Percentiles rank a stretch among this genome's conserved stretches.
Conservation (phyloP, 2,329 filamentous ascomycete species). For the Coniochaeta ligniaria region DNA sequence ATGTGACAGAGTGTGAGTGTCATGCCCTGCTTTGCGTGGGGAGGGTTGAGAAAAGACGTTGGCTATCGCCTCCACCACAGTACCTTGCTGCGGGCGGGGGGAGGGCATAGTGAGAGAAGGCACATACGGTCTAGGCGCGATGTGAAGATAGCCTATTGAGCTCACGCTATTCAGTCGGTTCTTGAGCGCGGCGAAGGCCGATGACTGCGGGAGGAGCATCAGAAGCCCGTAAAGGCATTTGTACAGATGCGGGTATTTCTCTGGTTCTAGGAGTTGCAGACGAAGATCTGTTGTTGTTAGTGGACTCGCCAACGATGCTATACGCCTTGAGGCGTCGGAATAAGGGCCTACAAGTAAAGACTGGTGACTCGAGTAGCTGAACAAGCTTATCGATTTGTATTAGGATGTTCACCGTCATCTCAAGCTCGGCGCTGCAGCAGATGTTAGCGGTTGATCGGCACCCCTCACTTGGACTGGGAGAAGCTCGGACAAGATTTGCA, state of each 20-base stretch:
- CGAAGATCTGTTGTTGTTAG: slow-evolving; percentile 64
- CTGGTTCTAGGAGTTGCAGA: slow-evolving; percentile 89
- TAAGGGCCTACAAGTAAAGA: slow-evolving; percentile 78
- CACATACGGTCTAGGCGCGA: slow-evolving; percentile 69
- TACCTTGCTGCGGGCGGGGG: slow-evolving; percentile 19
- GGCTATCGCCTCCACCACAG: slow-evolving; percentile 23
- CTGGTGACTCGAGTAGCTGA: slow-evolving; percentile 90
- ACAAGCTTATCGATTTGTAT: slow-evolving; percentile 99
- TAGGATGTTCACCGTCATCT: slow-evolving; percentile 98
- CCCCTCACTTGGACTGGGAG: not conserved
- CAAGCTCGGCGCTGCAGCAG: slow-evolving; percentile 71
- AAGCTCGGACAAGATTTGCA: slow-evolving; percentile 78
- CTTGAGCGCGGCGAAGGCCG: slow-evolving; percentile 91
- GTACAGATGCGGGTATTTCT: slow-evolving; percentile 90
- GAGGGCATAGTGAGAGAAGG: slow-evolving; percentile 20
- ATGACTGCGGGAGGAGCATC: slow-evolving; percentile 97
- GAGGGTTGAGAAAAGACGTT: slow-evolving; percentile 11
- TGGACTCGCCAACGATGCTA: not conserved
- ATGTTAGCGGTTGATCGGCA: slow-evolving; percentile 11
- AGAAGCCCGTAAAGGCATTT: slow-evolving; percentile 95
- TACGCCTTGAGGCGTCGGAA: not conserved
- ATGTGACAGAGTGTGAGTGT: slow-evolving; percentile 20
- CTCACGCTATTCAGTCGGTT: slow-evolving; percentile 96
- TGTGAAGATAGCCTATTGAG: slow-evolving; percentile 91
- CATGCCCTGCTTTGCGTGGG: slow-evolving; percentile 16